These are phyloP conservation scores for Hamamelis virginiana DNA, from an alignment of 164 flowering plant species.

Conservation along the genomic window DNA sequence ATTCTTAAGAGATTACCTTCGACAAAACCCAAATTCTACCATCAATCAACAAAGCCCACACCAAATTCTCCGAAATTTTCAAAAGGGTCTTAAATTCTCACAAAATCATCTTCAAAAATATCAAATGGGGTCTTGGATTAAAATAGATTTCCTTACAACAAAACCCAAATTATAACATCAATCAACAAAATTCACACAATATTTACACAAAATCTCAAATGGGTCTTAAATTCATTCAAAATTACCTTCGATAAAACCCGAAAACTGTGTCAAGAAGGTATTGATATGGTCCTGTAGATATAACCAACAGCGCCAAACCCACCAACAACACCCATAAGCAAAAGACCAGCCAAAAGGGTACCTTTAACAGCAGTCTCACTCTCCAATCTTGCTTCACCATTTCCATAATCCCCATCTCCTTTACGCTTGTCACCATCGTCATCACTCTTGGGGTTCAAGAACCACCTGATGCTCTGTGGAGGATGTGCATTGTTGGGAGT, in stretches of 20 bases:
- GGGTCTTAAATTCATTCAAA: neutral
- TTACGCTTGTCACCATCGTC: constrained; percentile 19
- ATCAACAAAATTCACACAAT: neutral
- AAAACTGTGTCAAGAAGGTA: constrained; percentile 74
- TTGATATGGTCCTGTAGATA: constrained; percentile 84
- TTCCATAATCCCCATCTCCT: too few relatives aligned
- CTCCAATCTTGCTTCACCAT: constrained; percentile 24
- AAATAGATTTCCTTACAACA: too few relatives aligned
- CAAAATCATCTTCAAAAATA: too few relatives aligned
- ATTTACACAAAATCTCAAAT: too few relatives aligned
- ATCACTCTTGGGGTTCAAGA: constrained; percentile 36
- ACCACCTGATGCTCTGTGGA: constrained; percentile 46
- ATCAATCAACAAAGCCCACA: too few relatives aligned
- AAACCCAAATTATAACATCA: too few relatives aligned
- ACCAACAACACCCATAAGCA: constrained; percentile 87
- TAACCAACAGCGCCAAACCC: constrained; percentile 84
- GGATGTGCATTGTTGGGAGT: constrained; percentile 30
- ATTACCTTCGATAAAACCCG: constrained; percentile 84
- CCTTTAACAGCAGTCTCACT: constrained; percentile 69
- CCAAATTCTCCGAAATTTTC: too few relatives aligned
- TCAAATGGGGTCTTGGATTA: too few relatives aligned
- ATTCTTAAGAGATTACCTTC: neutral
- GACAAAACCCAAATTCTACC: neutral
- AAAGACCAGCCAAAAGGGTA: constrained; percentile 79
- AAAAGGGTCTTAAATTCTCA: too few relatives aligned